Percentiles rank a stretch among this genome's conserved stretches.
phyloP scores from a whole-genome alignment of 139 green algal genomes.

The Micractinium sp. region DNA sequence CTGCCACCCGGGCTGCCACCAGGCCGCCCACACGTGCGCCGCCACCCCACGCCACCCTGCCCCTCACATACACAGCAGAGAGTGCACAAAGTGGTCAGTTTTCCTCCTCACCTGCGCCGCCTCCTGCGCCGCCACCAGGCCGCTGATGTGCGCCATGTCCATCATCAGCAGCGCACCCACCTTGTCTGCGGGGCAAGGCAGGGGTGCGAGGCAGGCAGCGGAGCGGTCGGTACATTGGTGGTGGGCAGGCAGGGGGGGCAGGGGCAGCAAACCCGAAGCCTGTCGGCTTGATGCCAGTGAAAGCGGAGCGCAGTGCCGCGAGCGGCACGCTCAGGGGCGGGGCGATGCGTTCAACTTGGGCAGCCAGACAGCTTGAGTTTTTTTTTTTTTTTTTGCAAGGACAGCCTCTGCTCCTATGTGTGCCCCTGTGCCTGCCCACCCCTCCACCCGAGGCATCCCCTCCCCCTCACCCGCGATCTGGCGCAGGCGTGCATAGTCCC shows the following conservation, averaged over 20 bases:
- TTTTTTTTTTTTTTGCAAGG: too few species aligned
- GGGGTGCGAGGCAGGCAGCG: neutral
- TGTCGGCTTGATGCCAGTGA: neutral
- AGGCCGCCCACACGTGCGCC: neutral
- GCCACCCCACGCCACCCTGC: too few species aligned
- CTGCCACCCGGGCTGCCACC: too few species aligned
- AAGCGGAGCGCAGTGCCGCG: neutral
- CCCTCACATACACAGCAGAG: too few species aligned
- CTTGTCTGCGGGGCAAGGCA: slow-evolving; percentile 44
- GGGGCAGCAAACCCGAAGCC: too few species aligned
- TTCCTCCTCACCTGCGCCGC: slow-evolving; percentile 29
- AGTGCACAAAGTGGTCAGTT: too few species aligned
- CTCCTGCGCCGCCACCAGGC: slow-evolving; percentile 75
- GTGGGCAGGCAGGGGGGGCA: neutral
- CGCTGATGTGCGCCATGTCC: slow-evolving; percentile 91
- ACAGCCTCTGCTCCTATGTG: neutral
- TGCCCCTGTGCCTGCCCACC: too few species aligned
- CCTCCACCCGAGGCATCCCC: slow-evolving; percentile 42
- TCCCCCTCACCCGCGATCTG: slow-evolving; percentile 72
- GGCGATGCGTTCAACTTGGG: neutral
- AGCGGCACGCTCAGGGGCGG: neutral
- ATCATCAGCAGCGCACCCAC: slow-evolving; percentile 83
- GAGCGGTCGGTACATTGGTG: neutral
- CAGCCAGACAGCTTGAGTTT: slow-evolving; percentile 37
- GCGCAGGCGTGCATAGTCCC: slow-evolving; percentile 82